Evolutionary conservation across 176 grass and related monocot species (phyloP).

Genomic region (Cenchrus fungigraminus): DNA sequence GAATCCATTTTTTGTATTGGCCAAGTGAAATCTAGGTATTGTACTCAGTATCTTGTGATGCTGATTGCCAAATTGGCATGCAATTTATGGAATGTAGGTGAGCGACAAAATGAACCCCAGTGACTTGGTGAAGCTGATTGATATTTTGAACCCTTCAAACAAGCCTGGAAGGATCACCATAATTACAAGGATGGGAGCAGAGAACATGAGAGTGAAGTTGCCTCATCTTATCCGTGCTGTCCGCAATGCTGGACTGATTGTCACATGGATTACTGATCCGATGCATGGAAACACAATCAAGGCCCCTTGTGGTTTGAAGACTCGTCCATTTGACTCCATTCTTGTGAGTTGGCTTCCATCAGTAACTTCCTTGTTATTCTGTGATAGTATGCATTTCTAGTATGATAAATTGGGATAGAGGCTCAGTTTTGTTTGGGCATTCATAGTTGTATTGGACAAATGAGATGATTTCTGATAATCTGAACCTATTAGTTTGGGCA

Average conservation of each 20-base stretch:
- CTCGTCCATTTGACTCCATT: conserved; percentile 88
- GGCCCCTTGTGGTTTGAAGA: conserved; percentile 93
- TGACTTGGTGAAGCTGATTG: conserved; percentile 93
- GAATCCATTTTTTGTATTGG: conserved; percentile 19
- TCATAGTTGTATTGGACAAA: background rate
- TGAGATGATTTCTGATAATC: background rate
- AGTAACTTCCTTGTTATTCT: background rate
- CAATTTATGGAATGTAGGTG: conserved; percentile 62
- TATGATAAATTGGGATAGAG: background rate
- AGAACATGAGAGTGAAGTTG: conserved; percentile 98
- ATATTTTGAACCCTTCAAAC: conserved; percentile 95
- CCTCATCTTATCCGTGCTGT: conserved; percentile 93
- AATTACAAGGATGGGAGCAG: conserved; percentile 95
- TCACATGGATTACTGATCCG: conserved; percentile 94
- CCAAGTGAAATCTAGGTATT: background rate
- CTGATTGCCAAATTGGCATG: conserved; percentile 5
- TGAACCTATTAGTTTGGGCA: conserved; percentile 4
- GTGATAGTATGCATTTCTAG: conserved; percentile 7
- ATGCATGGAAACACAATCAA: conserved; percentile 99
- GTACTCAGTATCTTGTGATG: background rate
- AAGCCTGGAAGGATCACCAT: conserved; percentile 95
- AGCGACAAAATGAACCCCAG: conserved; percentile 96
- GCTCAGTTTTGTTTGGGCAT: background rate
- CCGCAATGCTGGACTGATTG: conserved; percentile 75
- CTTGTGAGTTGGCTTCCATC: conserved; percentile 52